Evolutionary conservation across 805 yeast genomes (phyloP).

Genomic region (Myxozyma melibiosi): DNA sequence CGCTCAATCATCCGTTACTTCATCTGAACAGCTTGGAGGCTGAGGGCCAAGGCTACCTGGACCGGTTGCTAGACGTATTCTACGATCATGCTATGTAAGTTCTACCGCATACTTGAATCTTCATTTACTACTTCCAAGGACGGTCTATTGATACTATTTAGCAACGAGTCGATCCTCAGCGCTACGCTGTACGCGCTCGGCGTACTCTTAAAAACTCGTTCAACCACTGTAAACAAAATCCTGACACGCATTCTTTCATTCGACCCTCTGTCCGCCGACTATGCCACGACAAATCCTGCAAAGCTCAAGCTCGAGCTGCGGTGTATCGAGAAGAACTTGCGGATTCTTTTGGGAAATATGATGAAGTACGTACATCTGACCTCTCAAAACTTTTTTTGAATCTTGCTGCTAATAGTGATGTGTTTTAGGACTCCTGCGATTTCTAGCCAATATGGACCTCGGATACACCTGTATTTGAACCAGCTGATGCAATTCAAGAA

Average conservation of each 20-base stretch:
- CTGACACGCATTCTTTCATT: slow-evolving; percentile 61
- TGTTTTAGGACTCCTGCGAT: slow-evolving; percentile 23
- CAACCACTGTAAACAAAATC: slow-evolving; percentile 57
- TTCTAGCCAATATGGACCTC: slow-evolving; percentile 43
- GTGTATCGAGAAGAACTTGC: slow-evolving; percentile 62
- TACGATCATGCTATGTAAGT: slow-evolving; percentile 54
- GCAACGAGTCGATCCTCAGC: slow-evolving; percentile 56
- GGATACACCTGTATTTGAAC: slow-evolving; percentile 39
- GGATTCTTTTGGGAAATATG: slow-evolving; percentile 36
- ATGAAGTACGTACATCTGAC: slow-evolving; percentile 21
- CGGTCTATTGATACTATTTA: neutral
- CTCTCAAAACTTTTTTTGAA: too few relatives aligned
- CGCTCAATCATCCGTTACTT: slow-evolving; percentile 66
- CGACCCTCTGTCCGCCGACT: slow-evolving; percentile 44
- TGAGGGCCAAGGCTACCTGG: slow-evolving; percentile 72
- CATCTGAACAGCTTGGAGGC: slow-evolving; percentile 58
- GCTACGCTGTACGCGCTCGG: slow-evolving; percentile 69
- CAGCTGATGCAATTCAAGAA: slow-evolving; percentile 36
- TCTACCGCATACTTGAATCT: neutral
- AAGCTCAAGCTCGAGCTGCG: slow-evolving; percentile 54
- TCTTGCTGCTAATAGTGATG: neutral
- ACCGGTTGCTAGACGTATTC: slow-evolving; percentile 59
- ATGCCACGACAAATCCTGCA: slow-evolving; percentile 20
- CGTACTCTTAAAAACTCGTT: slow-evolving; percentile 65
- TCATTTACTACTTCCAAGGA: neutral